A percentile compares a stretch with the other conserved stretches of the same genome.
Evolutionary conservation across 1,139 yeast genomes (phyloP).

Genomic region (Scheffersomyces cryptocercus): DNA sequence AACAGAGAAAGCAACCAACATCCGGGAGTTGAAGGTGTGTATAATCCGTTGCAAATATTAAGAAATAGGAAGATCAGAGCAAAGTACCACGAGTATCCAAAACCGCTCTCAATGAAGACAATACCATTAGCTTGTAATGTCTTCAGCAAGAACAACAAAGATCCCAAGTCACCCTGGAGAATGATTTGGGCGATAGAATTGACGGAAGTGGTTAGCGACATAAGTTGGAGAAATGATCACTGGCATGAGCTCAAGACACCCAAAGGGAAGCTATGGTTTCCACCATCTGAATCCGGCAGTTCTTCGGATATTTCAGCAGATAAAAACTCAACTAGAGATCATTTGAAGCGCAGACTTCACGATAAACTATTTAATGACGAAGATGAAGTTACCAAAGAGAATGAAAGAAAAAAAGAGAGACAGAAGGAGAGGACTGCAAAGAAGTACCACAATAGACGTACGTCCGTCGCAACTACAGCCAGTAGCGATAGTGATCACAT

Average conservation of each 20-base stretch:
- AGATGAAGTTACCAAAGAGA: constrained; percentile 3
- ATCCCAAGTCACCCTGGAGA: constrained; percentile 33
- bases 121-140: constrained; percentile 56
- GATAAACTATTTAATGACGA: constrained; percentile 29
- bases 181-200: constrained; percentile 69
- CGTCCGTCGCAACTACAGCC: constrained; percentile 5
- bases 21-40: constrained; percentile 62
- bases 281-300: constrained; percentile 15
- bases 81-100: constrained; percentile 44
- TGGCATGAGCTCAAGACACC: constrained; percentile 60
- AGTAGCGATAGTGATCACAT: constrained; percentile 10
- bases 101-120: constrained; percentile 31
- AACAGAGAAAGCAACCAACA: constrained; percentile 23
- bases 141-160: constrained; percentile 44
- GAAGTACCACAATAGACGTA: not conserved
- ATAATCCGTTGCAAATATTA: constrained; percentile 79
- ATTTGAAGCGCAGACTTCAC: constrained; percentile 21
- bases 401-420: constrained; percentile 9
- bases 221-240: constrained; percentile 65
- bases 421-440: not conserved
- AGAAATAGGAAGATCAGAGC: constrained; percentile 63
- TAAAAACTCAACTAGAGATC: constrained; percentile 2
- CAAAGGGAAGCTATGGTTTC: constrained; percentile 62
- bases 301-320: constrained; percentile 1
- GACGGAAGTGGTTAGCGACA: constrained; percentile 61